Conservation (phyloP, 1,284 basidiomycete species). For the Melampsora americana region DNA sequence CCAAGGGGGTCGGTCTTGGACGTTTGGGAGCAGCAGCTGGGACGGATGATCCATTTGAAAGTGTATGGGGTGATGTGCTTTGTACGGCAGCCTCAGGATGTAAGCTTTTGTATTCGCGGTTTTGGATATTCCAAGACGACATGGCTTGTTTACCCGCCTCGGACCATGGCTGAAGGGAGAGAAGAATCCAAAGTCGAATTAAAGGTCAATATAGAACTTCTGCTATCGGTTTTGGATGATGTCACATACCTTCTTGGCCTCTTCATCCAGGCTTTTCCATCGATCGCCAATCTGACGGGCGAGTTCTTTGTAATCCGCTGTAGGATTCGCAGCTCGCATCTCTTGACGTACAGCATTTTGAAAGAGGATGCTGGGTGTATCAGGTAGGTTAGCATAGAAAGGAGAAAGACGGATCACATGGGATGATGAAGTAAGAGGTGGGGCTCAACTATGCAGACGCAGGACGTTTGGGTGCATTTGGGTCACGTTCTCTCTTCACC, state of each 20-base stretch:
- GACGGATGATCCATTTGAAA: not conserved
- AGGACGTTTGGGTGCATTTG: conserved; percentile 36
- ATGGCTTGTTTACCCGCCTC: conserved; percentile 37
- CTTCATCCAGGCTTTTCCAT: conserved; percentile 69
- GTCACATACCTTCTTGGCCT: conserved; percentile 67
- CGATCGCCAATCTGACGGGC: conserved; percentile 68
- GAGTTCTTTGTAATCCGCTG: conserved; percentile 69
- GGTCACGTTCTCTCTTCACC: conserved; percentile 26
- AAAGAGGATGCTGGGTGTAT: conserved; percentile 12
- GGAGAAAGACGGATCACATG: too few species aligned
- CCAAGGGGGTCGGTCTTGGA: conserved; percentile 5
- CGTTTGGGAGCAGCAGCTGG: not conserved
- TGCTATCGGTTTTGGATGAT: not conserved
- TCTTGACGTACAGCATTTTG: conserved; percentile 50
- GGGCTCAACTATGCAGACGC: conserved; percentile 41
- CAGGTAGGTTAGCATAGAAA: not conserved
- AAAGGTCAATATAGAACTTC: not conserved
- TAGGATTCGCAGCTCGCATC: conserved; percentile 66
- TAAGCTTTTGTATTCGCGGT: conserved; percentile 18
- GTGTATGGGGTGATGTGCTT: conserved; percentile 2
- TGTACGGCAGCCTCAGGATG: conserved; percentile 10
- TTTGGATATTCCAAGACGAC: conserved; percentile 32
- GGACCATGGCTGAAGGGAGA: conserved; percentile 25
- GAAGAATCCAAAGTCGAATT: not conserved
- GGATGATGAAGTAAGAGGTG: not conserved